phyloP scores from a whole-genome alignment of 176 grass and related monocot genomes.

The Zizania latifolia region DNA sequence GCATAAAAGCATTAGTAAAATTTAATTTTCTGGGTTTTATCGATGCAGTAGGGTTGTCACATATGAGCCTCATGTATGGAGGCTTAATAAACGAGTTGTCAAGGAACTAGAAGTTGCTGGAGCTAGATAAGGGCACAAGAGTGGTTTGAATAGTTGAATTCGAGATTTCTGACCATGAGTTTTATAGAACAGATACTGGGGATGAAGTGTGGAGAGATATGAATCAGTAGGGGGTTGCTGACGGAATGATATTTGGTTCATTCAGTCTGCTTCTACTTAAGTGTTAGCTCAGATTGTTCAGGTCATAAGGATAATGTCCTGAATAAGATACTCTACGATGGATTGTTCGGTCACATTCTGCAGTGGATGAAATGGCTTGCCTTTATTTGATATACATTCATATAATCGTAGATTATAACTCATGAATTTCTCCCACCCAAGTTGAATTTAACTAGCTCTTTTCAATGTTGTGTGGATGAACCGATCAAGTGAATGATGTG shows the following conservation, averaged over 20 bases:
- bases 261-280: neutral
- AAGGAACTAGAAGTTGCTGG: conserved; percentile 32
- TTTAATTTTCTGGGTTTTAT: neutral
- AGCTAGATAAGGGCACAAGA: conserved; percentile 33
- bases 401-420: neutral
- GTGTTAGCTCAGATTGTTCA: neutral
- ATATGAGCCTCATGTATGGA: conserved; percentile 47
- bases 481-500: neutral
- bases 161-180: conserved; percentile 29
- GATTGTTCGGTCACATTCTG: neutral
- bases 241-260: conserved; percentile 2
- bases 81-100: conserved; percentile 45
- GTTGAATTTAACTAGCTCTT: neutral
- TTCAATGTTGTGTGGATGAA: neutral
- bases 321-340: neutral
- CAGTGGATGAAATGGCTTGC: neutral
- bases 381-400: neutral
- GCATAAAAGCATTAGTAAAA: neutral
- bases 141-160: conserved; percentile 6
- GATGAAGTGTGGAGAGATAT: conserved; percentile 48
- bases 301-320: neutral
- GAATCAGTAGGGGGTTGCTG: conserved; percentile 34
- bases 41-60: conserved; percentile 40
- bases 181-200: conserved; percentile 39
- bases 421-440: neutral